Base-by-base conservation (phyloP, 202 grass and related monocot species). In the Eragrostis tef region DNA sequence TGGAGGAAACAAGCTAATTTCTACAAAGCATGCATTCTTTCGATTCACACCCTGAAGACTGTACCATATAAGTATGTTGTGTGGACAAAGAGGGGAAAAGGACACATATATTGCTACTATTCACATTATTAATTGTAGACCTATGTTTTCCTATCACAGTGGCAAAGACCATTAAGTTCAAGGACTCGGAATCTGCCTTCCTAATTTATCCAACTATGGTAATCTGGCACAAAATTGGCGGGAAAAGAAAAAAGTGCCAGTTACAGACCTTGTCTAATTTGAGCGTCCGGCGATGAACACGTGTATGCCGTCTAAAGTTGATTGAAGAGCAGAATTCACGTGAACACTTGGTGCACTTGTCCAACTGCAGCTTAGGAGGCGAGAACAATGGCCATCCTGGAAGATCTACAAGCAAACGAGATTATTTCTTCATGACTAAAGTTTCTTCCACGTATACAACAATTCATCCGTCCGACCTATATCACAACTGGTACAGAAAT, bases 321-420 rank as follows among this genome's bases (percentile, higher is more conserved):
- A 98, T 82, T 15, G 90, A 79, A 43, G 95, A 98, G 63, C 95
- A 98, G 85, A 98, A 98, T 73, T 93, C 90, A 43, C 87, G 79
- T 4, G 88, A 89, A 66, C 95, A 98, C 83, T 93, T 98, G 52
- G 90, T 69, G 80, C 95, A 98, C 87, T 91, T 98, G 46, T 88
- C 87, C 59, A 94, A 36, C 63, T 93, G 92, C 29, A 98, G 54
- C 79, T 94, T 94, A 48, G 83, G 75, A 51, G 90, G 90, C 9
- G 90, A 92, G 74, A 98, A 91, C 12, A 98, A 73, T 1, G 92
- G 92, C 90, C 95, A 98, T 12, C 95, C 95, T 4, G 92, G 90
- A 83, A 98, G 84, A 94, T 98, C 95, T 94, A 74, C 47, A 61
- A 61, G 43, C 60, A n/a, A 83, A 67, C 25, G 43, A 46, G 52